Conservation (phyloP, 495 filamentous ascomycete genomes). For the Haplographium delicatum region DNA sequence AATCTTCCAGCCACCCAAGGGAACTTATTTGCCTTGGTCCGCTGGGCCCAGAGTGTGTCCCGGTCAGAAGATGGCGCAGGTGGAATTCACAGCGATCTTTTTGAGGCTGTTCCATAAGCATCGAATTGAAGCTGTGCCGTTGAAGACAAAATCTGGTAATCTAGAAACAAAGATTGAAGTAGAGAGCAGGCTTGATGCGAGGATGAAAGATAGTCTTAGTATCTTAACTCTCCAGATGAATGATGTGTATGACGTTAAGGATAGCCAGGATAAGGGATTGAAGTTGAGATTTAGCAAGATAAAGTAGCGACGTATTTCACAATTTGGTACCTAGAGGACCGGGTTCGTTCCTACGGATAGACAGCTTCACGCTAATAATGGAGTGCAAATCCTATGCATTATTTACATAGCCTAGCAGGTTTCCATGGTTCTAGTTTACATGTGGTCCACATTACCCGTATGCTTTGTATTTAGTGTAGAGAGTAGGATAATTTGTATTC, state of each 20-base stretch:
- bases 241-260: conserved; percentile 7
- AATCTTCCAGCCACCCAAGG: conserved; percentile 29
- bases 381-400: too few species aligned
- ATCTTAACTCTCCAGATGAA: conserved; percentile 13
- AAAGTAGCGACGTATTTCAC: background rate
- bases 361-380: too few species aligned
- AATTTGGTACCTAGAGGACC: too few species aligned
- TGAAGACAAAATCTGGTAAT: background rate
- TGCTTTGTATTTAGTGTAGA: too few species aligned
- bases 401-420: too few species aligned
- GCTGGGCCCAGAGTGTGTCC: conserved; percentile 42
- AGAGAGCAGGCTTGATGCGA: conserved; percentile 7
- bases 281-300: conserved; percentile 7
- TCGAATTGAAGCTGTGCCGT: conserved; percentile 28
- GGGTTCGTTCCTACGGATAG: too few species aligned
- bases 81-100: conserved; percentile 45
- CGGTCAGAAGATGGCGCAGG: conserved; percentile 45
- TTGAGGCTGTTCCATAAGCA: conserved; percentile 36
- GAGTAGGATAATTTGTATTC: too few species aligned
- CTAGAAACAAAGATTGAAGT: conserved; percentile 8
- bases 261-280: conserved; percentile 5
- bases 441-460: too few species aligned
- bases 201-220: conserved; percentile 7
- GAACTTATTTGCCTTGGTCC: conserved; percentile 45
- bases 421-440: too few species aligned